A percentile compares a stretch with the other conserved stretches of the same genome.
Conservation (phyloP, 1,284 basidiomycete species). For the Neonothopanus nambi region DNA sequence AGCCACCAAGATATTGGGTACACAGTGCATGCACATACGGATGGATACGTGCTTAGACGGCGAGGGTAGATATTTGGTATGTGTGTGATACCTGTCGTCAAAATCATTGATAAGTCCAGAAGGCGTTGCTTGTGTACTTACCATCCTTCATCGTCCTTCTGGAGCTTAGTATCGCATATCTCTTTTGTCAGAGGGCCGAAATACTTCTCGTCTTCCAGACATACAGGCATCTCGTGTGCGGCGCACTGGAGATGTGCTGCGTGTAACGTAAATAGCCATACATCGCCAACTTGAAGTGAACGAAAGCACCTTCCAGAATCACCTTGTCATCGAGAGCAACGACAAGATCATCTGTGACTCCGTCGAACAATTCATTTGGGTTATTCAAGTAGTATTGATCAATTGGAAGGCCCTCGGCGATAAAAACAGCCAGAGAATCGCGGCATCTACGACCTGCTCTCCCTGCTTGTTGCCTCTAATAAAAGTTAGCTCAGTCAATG, state of each 20-base stretch:
- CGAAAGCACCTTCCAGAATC: constrained; percentile 60
- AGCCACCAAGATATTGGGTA: background rate
- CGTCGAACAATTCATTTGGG: constrained; percentile 71
- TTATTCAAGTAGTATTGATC: constrained; percentile 80
- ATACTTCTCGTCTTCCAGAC: constrained; percentile 64
- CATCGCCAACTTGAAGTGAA: background rate
- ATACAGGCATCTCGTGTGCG: constrained; percentile 83
- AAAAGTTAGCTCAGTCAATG: background rate
- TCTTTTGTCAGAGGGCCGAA: constrained; percentile 67
- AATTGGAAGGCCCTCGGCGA: constrained; percentile 72
- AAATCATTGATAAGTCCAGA: background rate
- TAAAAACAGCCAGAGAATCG: constrained; percentile 81
- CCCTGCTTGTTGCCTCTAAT: constrained; percentile 86
- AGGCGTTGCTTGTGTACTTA: constrained; percentile 29
- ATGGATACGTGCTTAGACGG: constrained; percentile 78
- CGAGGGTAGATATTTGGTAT: constrained; percentile 76
- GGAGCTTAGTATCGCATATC: constrained; percentile 56
- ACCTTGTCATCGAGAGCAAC: constrained; percentile 78
- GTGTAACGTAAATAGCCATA: background rate
- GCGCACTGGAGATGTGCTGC: constrained; percentile 86
- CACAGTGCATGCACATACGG: constrained; percentile 36
- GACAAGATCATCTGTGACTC: constrained; percentile 61
- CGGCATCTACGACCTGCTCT: constrained; percentile 82
- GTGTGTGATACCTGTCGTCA: constrained; percentile 71
- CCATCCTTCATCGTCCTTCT: constrained; percentile 73